These are phyloP conservation scores for Fonsecaea monophora DNA, from an alignment of 2,329 filamentous ascomycete species.

Conservation along the genomic window DNA sequence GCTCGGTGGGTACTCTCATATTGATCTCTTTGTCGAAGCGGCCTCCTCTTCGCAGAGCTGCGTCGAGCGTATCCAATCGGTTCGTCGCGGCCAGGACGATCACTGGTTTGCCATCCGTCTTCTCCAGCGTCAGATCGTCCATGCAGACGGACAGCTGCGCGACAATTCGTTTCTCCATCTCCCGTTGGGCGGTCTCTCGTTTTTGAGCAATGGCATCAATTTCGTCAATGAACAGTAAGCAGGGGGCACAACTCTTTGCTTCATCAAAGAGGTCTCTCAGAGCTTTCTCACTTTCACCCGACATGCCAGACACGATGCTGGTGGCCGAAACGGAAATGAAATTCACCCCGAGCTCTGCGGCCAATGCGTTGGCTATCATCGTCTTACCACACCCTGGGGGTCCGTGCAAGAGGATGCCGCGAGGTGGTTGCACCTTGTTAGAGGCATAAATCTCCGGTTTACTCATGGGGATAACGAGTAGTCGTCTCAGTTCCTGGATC, in stretches of 20 bases:
- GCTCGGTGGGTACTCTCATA: slow-evolving; percentile 82
- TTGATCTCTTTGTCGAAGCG: slow-evolving; percentile 85
- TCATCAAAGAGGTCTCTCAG: slow-evolving; percentile 86
- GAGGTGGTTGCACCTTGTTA: slow-evolving; percentile 71
- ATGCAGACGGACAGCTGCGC: slow-evolving; percentile 84
- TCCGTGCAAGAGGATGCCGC: slow-evolving; percentile 79
- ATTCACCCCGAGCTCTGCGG: slow-evolving; percentile 74
- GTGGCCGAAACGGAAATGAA: slow-evolving; percentile 84
- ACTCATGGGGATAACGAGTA: slow-evolving; percentile 75
- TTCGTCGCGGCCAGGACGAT: slow-evolving; percentile 93
- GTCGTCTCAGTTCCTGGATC: slow-evolving; percentile 71
- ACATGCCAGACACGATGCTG: slow-evolving; percentile 83
- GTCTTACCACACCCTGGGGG: slow-evolving; percentile 89
- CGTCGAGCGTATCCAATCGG: slow-evolving; percentile 82
- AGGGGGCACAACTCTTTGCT: slow-evolving; percentile 83
- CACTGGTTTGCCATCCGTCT: slow-evolving; percentile 76
- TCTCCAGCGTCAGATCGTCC: slow-evolving; percentile 76
- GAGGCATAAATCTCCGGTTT: slow-evolving; percentile 69
- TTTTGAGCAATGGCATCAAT: slow-evolving; percentile 92
- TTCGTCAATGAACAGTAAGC: slow-evolving; percentile 88
- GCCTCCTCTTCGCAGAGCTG: slow-evolving; percentile 74
- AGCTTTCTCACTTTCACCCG: slow-evolving; percentile 86
- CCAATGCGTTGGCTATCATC: slow-evolving; percentile 79
- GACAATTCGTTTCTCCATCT: slow-evolving; percentile 89
- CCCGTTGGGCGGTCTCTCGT: slow-evolving; percentile 78